Evolutionary conservation across 257 asterid species (phyloP), one percentile per base, ranked within the genome.

Genomic region (Rubia yunnanensis): DNA sequence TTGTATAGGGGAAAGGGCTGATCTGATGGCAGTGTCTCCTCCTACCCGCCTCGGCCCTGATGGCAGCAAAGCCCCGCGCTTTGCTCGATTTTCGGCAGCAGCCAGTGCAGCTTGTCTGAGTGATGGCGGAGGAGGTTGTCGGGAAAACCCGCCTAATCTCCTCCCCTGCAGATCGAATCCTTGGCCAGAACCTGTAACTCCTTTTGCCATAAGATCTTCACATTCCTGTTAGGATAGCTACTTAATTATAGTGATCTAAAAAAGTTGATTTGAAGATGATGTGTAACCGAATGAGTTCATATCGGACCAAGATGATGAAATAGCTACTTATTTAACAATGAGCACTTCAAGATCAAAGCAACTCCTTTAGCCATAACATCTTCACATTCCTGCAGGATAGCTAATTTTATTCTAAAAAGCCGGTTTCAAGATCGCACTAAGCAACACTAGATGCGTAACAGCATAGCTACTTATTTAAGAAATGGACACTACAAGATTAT

Each of bases 141-240:
- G 82, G 68, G 86, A 77, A 85, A 82, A 78, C 67, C 97, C 95
- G 64, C 97, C 97, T 75, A 90, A 76, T 69, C 84, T 81, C 74
- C 77, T 84, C 38, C 97, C 95, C 0, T 83, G 87, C 56, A 85
- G 89, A 79, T 89, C 96, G 73, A 87, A 89, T 70, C 96, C 89
- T 78, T 84, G 84, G 73, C 91, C 94, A 2, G 73, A 80, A 67
- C 97, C 94, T 18, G 83, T 77, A 55, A 85, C 72, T 70, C 95
- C 94, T 73, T 85, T 87, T 57, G 87, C 85, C 81, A 84, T 79
- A 65, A 85, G 87, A 27, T 73, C 92, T 77, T 84, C 94, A 52
- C 95, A 89, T 78, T 89, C 97, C 97, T 87, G 81, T 30, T 71
- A 69, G n/a, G 61, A 49, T 49, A 54, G 9, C 5, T 59, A 46